Conservation (phyloP, 441 rosid genomes). For the Macaranga tanarius region DNA sequence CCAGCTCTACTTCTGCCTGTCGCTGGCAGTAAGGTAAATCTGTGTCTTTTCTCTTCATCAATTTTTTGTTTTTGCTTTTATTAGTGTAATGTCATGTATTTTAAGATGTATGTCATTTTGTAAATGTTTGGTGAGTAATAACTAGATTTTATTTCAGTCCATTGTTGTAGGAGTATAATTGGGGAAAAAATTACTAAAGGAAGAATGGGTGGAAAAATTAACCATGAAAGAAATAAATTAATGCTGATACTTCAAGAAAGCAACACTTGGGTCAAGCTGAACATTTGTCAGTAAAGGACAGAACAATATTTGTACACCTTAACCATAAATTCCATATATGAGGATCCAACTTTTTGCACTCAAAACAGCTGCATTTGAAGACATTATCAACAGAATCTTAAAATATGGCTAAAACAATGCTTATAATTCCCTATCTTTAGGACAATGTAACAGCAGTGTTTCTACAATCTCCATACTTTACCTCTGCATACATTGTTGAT, state of each 20-base stretch:
- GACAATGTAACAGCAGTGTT: neutral
- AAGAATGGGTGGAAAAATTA: neutral
- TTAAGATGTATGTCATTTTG: neutral
- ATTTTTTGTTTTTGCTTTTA: neutral
- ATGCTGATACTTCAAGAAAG: neutral
- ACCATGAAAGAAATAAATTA: neutral
- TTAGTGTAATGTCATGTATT: neutral
- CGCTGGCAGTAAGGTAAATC: slow-evolving; percentile 74
- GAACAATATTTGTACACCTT: neutral
- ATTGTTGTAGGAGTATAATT: neutral
- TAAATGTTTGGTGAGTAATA: neutral
- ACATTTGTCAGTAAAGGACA: neutral
- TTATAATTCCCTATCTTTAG: neutral
- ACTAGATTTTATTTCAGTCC: neutral
- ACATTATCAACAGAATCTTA: neutral
- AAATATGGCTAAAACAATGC: neutral
- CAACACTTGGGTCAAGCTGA: neutral
- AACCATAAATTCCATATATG: neutral
- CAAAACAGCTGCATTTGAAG: neutral
- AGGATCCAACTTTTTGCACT: neutral
- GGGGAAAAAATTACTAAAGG: neutral
- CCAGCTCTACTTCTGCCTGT: slow-evolving; percentile 89
- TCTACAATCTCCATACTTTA: neutral
- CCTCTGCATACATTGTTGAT: neutral
- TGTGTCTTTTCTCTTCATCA: slow-evolving; percentile 10